Base-by-base conservation (phyloP, 2,329 filamentous ascomycete species). In the Grosmannia serpens region DNA sequence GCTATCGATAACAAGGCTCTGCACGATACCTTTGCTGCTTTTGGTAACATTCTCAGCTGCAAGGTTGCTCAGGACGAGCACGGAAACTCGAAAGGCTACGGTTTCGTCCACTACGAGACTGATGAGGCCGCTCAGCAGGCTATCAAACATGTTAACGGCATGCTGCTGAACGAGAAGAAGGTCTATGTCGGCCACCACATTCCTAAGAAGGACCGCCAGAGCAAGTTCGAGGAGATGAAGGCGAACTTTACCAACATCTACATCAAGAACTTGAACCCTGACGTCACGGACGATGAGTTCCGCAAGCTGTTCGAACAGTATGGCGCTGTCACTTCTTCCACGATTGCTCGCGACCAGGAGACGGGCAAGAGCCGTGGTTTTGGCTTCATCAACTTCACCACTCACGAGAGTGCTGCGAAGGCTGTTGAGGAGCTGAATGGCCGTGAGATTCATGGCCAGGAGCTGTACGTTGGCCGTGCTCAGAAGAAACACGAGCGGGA, bases 141-240 rank as follows among this genome's bases (percentile, higher is more conserved):
- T 70, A 99, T 99, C 83, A 97, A 97, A 84, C 91, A 95, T 70
- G 94, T 99, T 71, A 99, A 99, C 75, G 94, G 94, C 74, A 99
- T 99, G 94, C 81, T 99, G 73, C 77, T 99, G 72, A 99, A 99
- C 79, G 94, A 99, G 84, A 99, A 99, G 87, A 99, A 99, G 84
- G 94, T 99, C 64, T 99, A 95, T 68, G 94, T 99, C 67, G 94
- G 94, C 64, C 92, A 96, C 77, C 94, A 99, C 78, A 97, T 99
- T 70, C 91, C 94, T 74, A 97, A 97, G 88, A 97, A 97, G 84
- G 94, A 99, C 72, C 92, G 94, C 69, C 94, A 97, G 84, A 96
- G 90, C 89, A 99, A 99, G 80, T 97, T 97, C 68, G 94, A 99
- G 80, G 94, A 99, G 83, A 99, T 99, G 92, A 99, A 99, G 87